Evolutionary conservation across 768 basidiomycete species (phyloP).

Genomic region (Gymnopilus junonius): DNA sequence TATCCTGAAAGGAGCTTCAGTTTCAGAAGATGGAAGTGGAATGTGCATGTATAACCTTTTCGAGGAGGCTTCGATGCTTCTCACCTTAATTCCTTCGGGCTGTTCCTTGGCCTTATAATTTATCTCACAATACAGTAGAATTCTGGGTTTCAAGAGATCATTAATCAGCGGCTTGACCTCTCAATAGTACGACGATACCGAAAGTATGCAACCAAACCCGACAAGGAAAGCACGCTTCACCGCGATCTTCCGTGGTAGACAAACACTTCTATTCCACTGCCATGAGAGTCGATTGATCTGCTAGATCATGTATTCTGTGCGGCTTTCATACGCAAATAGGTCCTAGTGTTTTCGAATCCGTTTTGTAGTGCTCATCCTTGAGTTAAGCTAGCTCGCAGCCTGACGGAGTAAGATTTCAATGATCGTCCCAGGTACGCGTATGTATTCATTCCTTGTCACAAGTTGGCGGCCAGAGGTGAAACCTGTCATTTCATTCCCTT

Average conservation of each 20-base stretch:
- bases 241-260: background rate
- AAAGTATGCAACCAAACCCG: no score
- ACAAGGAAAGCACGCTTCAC: background rate
- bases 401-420: background rate
- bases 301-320: background rate
- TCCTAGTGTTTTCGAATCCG: background rate
- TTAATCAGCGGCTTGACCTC: background rate
- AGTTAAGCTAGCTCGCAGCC: background rate
- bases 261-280: background rate
- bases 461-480: background rate
- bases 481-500: background rate
- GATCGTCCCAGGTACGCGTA: background rate
- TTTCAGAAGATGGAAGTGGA: background rate
- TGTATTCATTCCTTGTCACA: background rate
- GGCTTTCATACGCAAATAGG: background rate
- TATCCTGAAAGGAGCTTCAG: slow-evolving; percentile 1
- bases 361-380: background rate
- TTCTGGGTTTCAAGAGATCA: background rate
- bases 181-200: background rate
- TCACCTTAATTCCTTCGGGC: background rate
- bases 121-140: background rate
- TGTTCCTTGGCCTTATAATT: background rate
- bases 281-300: background rate
- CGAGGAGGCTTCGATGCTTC: background rate
- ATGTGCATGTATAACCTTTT: background rate